Evolutionary conservation across 257 asterid genomes (phyloP).

Genomic region (Phtheirospermum japonicum): DNA sequence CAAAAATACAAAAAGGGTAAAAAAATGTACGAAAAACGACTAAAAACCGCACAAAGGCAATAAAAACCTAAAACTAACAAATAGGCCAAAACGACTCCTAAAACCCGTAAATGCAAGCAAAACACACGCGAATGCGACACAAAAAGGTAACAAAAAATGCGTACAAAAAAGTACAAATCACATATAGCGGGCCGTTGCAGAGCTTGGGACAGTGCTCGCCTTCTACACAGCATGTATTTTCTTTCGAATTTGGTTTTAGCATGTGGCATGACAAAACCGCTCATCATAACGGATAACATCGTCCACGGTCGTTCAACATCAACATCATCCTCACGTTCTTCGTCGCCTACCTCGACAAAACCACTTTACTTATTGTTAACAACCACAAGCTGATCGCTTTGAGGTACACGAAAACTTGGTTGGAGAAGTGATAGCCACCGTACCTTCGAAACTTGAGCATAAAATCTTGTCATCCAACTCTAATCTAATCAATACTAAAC

Average conservation of each 20-base stretch:
- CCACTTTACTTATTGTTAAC: neutral
- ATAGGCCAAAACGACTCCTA: no score
- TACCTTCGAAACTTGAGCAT: neutral
- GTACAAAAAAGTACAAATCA: no score
- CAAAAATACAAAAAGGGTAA: no score
- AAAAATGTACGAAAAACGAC: no score
- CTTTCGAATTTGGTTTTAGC: conserved; percentile 7
- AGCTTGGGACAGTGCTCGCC: neutral
- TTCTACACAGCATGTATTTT: conserved; percentile 17
- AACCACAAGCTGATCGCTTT: neutral
- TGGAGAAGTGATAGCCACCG: neutral
- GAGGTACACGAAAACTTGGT: neutral
- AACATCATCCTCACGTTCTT: conserved; percentile 9
- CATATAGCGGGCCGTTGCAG: no score
- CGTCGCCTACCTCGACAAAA: conserved; percentile 12
- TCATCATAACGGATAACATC: neutral
- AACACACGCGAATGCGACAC: no score
- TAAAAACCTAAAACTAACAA: no score
- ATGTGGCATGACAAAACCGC: neutral
- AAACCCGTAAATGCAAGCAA: no score
- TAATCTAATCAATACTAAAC: no score
- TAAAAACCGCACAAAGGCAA: no score
- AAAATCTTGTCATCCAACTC: neutral
- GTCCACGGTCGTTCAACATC: neutral
- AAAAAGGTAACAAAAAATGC: no score